Conservation (phyloP, 2,329 filamentous ascomycete genomes). For the Xylaria arbuscula region DNA sequence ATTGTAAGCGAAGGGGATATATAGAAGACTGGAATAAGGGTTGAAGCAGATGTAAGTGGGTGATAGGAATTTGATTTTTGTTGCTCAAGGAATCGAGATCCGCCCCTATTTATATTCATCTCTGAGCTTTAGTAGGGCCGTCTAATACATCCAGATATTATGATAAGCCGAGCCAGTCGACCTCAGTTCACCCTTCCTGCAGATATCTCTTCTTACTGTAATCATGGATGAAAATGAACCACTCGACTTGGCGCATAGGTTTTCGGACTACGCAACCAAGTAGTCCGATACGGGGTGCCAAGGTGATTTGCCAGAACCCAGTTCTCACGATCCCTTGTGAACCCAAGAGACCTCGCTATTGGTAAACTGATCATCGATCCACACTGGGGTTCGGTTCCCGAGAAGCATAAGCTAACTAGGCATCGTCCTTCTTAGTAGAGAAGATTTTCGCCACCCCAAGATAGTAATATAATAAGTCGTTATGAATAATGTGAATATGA, state of each 20-base stretch:
- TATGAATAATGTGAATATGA: background rate
- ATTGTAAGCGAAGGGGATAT: background rate
- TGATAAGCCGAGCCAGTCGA: constrained; percentile 22
- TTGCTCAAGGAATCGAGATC: background rate
- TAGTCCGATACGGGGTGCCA: constrained; percentile 30
- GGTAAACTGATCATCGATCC: constrained; percentile 28
- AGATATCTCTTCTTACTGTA: constrained; percentile 30
- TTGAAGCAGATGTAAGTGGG: constrained; percentile 4
- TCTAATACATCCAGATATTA: background rate
- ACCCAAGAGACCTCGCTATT: constrained; percentile 10
- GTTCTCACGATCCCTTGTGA: constrained; percentile 21
- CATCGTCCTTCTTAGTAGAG: background rate
- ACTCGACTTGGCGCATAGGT: constrained; percentile 38
- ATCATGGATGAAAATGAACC: constrained; percentile 32
- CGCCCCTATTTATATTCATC: constrained; percentile 34
- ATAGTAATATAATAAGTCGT: background rate
- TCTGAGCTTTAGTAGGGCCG: background rate
- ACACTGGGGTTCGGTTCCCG: constrained; percentile 30
- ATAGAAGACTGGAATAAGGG: background rate
- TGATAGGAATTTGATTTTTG: background rate
- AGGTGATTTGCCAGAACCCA: constrained; percentile 20
- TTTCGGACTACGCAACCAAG: constrained; percentile 27
- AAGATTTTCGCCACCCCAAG: background rate
- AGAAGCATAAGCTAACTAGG: constrained; percentile 19
- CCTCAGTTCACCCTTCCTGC: constrained; percentile 17